Base-by-base conservation (phyloP, 768 basidiomycete genomes). In the Agrocybe pediades region DNA sequence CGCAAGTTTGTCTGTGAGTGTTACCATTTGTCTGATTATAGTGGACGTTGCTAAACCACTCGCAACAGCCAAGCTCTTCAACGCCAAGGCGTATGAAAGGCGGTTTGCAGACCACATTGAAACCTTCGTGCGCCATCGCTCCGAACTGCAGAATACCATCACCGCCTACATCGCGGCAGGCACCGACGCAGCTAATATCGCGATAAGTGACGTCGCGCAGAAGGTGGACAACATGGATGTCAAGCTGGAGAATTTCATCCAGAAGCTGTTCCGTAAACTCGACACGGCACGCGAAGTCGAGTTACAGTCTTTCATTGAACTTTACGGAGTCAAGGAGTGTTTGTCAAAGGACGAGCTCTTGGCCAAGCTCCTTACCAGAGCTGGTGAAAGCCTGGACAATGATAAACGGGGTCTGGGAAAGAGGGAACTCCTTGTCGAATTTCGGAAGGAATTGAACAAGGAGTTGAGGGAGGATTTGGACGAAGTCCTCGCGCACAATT, bases 211-310 rank as follows among this genome's bases (percentile, higher is more conserved):
- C 1, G 53, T 65, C 15, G 55, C 52, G 15, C 24, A 26, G 1
- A 61, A 65, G 41, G 29, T 71, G 1, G 49, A 56, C 21, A 21
- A 39, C 0, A 62, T 71, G 33, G 59, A 71, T 23, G 33, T 46
- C 15, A 64, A 66, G 45, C 48, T 73, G 20, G 58, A 68, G 41
- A 49, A 48, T 30, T 41, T 69, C 5, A 41, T 44, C 4, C 33
- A 62, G 2, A 20, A 24, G 3, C 58, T 75, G 24, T 71, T 77
- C 55, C 62, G 64, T 20, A 65, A 64, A 30, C 62, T 74, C 11
- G 67, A 73, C 33, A 64, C 71, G 0, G 65, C 70, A 3, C 64
- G 67, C n/a, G 72, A 75, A 49, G 62, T 60, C 46, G 71, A 73
- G n/a, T 50, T 71, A 2, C 46, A 59, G 9, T 59, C 59, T 11